phyloP scores from a whole-genome alignment of 2,329 filamentous ascomycete species.

The Xylaria sp. region DNA sequence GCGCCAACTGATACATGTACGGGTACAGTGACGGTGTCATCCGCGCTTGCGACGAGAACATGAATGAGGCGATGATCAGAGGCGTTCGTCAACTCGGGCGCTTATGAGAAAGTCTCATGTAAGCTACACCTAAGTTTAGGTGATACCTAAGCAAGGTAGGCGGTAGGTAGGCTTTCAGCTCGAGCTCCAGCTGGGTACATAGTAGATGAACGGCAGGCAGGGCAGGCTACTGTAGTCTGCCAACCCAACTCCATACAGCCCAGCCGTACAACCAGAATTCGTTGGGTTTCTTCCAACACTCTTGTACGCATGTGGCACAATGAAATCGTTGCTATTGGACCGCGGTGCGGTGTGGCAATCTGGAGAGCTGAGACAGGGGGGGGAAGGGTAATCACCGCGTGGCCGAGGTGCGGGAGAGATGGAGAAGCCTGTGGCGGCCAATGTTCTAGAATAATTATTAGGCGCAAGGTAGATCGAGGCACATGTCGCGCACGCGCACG shows the following conservation, averaged over 20 bases:
- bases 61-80: constrained; percentile 17
- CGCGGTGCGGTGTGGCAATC: not conserved
- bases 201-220: too few relatives aligned
- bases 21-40: too few relatives aligned
- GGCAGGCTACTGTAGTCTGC: too few relatives aligned
- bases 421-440: not conserved
- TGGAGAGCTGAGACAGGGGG: not conserved
- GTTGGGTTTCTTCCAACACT: not conserved
- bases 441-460: not conserved
- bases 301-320: not conserved
- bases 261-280: too few relatives aligned
- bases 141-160: not conserved
- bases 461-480: not conserved
- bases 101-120: constrained; percentile 8
- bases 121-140: too few relatives aligned
- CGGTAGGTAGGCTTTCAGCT: too few relatives aligned
- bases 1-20: constrained; percentile 27
- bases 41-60: constrained; percentile 23
- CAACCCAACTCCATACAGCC: too few relatives aligned
- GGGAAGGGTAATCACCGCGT: not conserved
- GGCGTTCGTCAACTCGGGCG: constrained; percentile 13
- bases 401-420: not conserved
- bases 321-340: not conserved
- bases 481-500: not conserved
- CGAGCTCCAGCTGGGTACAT: too few relatives aligned